These are phyloP conservation scores for Pholiota conissans DNA, from an alignment of 768 basidiomycete genomes.

Conservation along the genomic window DNA sequence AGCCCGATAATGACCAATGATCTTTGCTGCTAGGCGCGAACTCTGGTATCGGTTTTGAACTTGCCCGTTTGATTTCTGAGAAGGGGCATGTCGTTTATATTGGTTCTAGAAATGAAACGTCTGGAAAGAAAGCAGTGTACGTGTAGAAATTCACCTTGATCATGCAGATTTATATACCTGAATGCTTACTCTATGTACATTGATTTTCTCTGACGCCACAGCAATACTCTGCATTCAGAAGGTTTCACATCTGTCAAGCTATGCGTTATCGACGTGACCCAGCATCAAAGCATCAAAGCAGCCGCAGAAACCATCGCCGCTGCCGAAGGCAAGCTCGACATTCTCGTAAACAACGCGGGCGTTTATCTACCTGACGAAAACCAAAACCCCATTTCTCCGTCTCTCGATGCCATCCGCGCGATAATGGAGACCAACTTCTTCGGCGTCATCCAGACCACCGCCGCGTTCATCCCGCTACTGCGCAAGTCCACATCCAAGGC, in stretches of 20 bases:
- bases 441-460: conserved; percentile 43
- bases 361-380: conserved; percentile 13
- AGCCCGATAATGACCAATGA: not conserved
- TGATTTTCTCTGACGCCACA: conserved; percentile 10
- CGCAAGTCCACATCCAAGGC: conserved; percentile 23
- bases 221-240: conserved; percentile 30
- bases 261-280: conserved; percentile 41
- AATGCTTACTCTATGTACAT: not conserved
- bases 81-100: conserved; percentile 44
- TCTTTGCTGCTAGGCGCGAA: not conserved
- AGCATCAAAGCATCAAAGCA: conserved; percentile 29
- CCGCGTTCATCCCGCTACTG: conserved; percentile 40
- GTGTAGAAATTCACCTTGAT: conserved; percentile 14
- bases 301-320: conserved; percentile 35
- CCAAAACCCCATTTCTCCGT: conserved; percentile 35
- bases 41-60: conserved; percentile 35
- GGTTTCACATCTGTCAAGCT: conserved; percentile 31
- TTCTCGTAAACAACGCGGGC: conserved; percentile 48
- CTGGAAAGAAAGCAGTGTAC: conserved; percentile 40
- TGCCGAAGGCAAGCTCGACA: conserved; percentile 40
- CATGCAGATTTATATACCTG: not conserved
- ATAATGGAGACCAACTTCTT: conserved; percentile 44
- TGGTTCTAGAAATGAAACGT: conserved; percentile 35
- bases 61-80: conserved; percentile 40
- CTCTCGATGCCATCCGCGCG: conserved; percentile 32